phyloP scores from a whole-genome alignment of 164 flowering plant genomes.

The Vitis rupestris region DNA sequence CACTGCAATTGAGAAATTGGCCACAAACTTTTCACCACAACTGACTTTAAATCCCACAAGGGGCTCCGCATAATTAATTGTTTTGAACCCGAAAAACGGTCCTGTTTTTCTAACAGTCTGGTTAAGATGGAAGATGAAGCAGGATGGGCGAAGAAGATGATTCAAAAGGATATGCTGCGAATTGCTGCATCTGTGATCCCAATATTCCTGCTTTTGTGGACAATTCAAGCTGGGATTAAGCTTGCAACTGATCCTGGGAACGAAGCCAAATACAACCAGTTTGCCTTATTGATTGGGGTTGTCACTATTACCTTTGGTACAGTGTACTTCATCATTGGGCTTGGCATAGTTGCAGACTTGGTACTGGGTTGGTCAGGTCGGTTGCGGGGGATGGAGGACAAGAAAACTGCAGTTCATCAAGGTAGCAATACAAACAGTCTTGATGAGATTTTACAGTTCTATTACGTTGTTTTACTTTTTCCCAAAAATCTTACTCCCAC shows the following conservation, averaged over 20 bases:
- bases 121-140: constrained; percentile 1
- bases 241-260: constrained; percentile 2
- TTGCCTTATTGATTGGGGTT: constrained; percentile 13
- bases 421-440: constrained; percentile 10
- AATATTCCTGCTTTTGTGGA: constrained; percentile 12
- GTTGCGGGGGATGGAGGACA: constrained; percentile 4
- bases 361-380: constrained; percentile 14
- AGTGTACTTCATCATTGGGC: constrained; percentile 15
- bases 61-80: too few relatives aligned
- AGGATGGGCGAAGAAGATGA: not conserved
- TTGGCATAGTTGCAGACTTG: constrained; percentile 25
- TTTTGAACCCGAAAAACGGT: too few relatives aligned
- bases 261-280: not conserved
- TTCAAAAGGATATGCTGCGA: not conserved
- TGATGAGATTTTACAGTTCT: not conserved
- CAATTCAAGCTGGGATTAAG: constrained; percentile 9
- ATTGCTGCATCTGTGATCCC: constrained; percentile 1
- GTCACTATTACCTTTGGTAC: constrained; percentile 14
- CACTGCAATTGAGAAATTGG: too few relatives aligned
- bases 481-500: not conserved
- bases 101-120: not conserved
- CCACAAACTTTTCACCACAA: too few relatives aligned
- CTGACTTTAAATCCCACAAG: too few relatives aligned
- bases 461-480: not conserved
- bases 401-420: constrained; percentile 3